A percentile compares a stretch with the other conserved stretches of the same genome.
phyloP scores from a whole-genome alignment of 148 eudicot species.

The Spergularia bocconei region DNA sequence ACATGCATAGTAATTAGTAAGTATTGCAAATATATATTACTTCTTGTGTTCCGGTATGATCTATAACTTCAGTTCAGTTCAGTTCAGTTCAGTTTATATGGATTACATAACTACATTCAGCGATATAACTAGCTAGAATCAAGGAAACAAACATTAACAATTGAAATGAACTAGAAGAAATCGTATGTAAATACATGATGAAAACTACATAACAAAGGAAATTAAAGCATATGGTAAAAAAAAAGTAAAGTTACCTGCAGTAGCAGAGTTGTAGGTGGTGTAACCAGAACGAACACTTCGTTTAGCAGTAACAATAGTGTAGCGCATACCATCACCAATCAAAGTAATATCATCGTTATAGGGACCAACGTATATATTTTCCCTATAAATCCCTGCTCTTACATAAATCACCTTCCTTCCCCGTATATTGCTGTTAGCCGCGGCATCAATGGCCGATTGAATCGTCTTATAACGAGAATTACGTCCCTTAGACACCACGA shows the following conservation, averaged over 20 bases:
- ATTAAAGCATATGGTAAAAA: neutral
- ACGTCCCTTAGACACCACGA: conserved; percentile 43
- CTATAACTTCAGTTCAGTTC: no score
- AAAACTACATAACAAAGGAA: neutral
- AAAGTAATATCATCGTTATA: conserved; percentile 50
- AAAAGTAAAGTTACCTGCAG: conserved; percentile 51
- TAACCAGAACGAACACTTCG: conserved; percentile 53
- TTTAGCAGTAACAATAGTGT: conserved; percentile 53
- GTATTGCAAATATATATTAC: no score
- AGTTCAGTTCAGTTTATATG: no score
- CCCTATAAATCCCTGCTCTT: conserved; percentile 44
- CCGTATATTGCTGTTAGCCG: conserved; percentile 26
- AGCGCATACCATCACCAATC: conserved; percentile 63
- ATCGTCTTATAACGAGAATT: conserved; percentile 36
- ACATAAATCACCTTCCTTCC: conserved; percentile 41
- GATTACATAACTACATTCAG: no score
- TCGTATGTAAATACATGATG: no score
- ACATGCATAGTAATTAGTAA: no score
- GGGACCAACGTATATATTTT: conserved; percentile 37
- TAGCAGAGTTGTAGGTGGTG: conserved; percentile 65
- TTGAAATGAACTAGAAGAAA: no score
- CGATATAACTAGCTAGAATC: no score
- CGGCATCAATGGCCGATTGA: conserved; percentile 48
- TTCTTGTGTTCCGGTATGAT: no score
- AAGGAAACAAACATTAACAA: no score